phyloP scores from a whole-genome alignment of 306 rosid genomes.

The Casuarina equisetifolia region DNA sequence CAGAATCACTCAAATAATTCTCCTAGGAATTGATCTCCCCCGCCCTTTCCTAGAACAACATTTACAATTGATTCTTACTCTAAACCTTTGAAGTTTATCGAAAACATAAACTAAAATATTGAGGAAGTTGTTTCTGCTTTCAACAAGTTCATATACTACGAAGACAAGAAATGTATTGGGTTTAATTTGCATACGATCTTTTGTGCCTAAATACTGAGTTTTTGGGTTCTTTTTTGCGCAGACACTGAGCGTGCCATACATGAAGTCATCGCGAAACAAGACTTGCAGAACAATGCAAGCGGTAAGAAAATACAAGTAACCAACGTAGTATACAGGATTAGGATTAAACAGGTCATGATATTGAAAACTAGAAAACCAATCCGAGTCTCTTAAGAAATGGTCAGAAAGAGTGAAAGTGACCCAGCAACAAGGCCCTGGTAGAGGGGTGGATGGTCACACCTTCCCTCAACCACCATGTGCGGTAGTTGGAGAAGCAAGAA shows the following conservation, averaged over 20 bases:
- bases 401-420: no score
- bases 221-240: slow-evolving; percentile 31
- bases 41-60: no score
- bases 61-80: no score
- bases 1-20: no score
- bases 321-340: not conserved
- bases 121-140: not conserved
- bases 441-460: no score
- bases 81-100: not conserved
- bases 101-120: no score
- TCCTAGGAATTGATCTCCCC: no score
- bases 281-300: slow-evolving; percentile 44
- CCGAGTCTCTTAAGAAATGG: no score
- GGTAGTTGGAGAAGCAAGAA: not conserved
- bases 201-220: not conserved
- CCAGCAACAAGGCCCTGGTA: no score
- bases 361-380: no score
- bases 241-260: slow-evolving; percentile 91
- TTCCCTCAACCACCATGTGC: not conserved
- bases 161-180: not conserved
- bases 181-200: not conserved
- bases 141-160: not conserved
- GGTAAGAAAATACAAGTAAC: slow-evolving; percentile 36
- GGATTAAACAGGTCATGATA: not conserved
- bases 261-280: slow-evolving; percentile 62